Percentiles rank a stretch among this genome's conserved stretches.
phyloP scores from a whole-genome alignment of 345 rosid species.

The Draba incana region DNA sequence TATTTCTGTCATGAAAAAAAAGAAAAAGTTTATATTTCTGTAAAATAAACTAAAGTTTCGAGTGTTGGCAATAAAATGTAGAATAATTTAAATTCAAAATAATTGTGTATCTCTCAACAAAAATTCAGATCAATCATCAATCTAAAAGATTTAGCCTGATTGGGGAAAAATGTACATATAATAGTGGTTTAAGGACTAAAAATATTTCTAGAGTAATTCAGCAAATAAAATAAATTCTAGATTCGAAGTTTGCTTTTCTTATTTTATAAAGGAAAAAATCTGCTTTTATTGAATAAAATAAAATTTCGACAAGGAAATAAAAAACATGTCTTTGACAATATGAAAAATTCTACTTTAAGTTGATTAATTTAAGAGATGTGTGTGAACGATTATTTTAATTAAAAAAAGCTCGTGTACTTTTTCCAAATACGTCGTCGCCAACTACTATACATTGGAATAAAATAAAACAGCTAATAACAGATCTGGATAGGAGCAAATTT shows the following conservation, averaged over 20 bases:
- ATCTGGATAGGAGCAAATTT: conserved; percentile 5
- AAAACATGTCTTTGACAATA: background rate
- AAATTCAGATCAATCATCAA: too few species aligned
- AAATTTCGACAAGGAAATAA: background rate
- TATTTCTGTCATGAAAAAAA: too few species aligned
- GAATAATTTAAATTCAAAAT: too few species aligned
- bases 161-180: too few species aligned
- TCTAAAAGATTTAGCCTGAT: too few species aligned
- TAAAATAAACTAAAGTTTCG: too few species aligned
- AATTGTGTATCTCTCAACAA: too few species aligned
- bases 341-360: background rate
- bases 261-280: background rate
- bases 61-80: too few species aligned
- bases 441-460: conserved; percentile 12
- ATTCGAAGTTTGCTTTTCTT: background rate
- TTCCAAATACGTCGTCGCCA: conserved; percentile 35
- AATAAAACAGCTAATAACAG: conserved; percentile 6
- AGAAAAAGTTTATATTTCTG: too few species aligned
- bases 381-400: background rate
- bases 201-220: background rate
- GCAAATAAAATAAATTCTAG: background rate
- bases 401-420: conserved; percentile 18
- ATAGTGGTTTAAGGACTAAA: too few species aligned
- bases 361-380: background rate
- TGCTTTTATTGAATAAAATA: conserved; percentile 17